A percentile compares a stretch with the other conserved stretches of the same genome.
phyloP scores from a whole-genome alignment of 2,329 filamentous ascomycete genomes.

The Arachnopeziza araneosa region DNA sequence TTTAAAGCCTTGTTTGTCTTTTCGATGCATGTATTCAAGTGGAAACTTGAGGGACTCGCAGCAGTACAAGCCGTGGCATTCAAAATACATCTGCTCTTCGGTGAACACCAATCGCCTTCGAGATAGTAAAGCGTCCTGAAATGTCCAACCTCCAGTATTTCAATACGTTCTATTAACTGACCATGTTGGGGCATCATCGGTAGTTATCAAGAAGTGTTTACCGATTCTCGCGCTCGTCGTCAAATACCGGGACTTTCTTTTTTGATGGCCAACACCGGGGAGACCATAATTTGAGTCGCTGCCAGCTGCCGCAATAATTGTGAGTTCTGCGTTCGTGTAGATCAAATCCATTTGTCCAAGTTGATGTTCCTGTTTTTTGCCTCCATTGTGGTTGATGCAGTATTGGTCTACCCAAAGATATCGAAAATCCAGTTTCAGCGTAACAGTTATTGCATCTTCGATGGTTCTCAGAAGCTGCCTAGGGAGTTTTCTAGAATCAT shows the following conservation, averaged over 20 bases:
- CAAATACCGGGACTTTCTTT: constrained; percentile 5
- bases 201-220: constrained; percentile 9
- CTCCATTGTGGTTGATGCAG: constrained; percentile 25
- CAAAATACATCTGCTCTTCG: constrained; percentile 25
- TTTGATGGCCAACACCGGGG: constrained; percentile 15
- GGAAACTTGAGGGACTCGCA: constrained; percentile 9
- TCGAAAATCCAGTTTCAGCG: constrained; percentile 14
- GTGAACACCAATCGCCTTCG: constrained; percentile 30
- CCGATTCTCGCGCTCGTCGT: constrained; percentile 5
- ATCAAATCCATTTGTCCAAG: constrained; percentile 21
- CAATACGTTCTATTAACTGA: constrained; percentile 12
- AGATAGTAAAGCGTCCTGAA: constrained; percentile 31
- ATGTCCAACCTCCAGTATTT: constrained; percentile 31
- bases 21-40: constrained; percentile 3
- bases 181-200: neutral
- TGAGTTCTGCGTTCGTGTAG: constrained; percentile 19
- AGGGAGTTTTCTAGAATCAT: neutral
- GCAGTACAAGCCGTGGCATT: constrained; percentile 21
- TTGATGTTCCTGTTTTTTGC: constrained; percentile 7
- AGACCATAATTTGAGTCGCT: constrained; percentile 17
- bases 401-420: constrained; percentile 30
- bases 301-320: constrained; percentile 21
- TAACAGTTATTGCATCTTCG: constrained; percentile 21
- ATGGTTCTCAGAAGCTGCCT: constrained; percentile 11
- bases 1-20: constrained; percentile 9